Conservation (phyloP, 2,329 filamentous ascomycete species). For the Pezicula carpinea region DNA sequence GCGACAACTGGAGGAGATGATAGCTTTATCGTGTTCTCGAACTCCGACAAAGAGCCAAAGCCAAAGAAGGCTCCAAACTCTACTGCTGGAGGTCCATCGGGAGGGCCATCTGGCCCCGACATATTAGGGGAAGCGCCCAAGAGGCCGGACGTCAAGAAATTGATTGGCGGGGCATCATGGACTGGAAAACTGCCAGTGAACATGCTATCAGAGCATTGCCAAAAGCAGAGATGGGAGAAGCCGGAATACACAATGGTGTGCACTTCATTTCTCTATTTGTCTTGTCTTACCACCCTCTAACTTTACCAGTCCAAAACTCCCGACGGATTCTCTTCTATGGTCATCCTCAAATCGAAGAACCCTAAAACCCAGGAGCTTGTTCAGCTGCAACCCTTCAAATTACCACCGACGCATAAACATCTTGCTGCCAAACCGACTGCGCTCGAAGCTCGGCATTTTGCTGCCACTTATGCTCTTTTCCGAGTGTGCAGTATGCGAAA, state of each 20-base stretch:
- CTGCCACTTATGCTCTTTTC: slow-evolving; percentile 86
- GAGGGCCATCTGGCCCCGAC: slow-evolving; percentile 15
- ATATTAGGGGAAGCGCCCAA: slow-evolving; percentile 27
- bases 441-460: slow-evolving; percentile 88
- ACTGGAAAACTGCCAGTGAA: slow-evolving; percentile 96
- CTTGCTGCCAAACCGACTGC: slow-evolving; percentile 72
- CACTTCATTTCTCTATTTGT: slow-evolving; percentile 3
- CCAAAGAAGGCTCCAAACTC: slow-evolving; percentile 19
- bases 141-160: slow-evolving; percentile 63
- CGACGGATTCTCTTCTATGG: slow-evolving; percentile 73
- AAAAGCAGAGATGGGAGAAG: slow-evolving; percentile 92
- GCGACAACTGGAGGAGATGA: slow-evolving; percentile 34
- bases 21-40: slow-evolving; percentile 53
- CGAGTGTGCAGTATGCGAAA: slow-evolving; percentile 94
- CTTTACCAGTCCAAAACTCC: slow-evolving; percentile 53
- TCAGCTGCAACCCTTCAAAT: slow-evolving; percentile 74
- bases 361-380: slow-evolving; percentile 76
- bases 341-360: slow-evolving; percentile 72
- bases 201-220: slow-evolving; percentile 87
- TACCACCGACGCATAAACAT: slow-evolving; percentile 72
- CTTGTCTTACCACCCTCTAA: slow-evolving; percentile 3
- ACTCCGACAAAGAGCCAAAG: slow-evolving; percentile 48
- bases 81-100: slow-evolving; percentile 8
- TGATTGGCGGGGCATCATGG: slow-evolving; percentile 95
- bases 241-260: slow-evolving; percentile 82